Conservation (phyloP, 768 basidiomycete genomes). For the Sutorius australiensis region DNA sequence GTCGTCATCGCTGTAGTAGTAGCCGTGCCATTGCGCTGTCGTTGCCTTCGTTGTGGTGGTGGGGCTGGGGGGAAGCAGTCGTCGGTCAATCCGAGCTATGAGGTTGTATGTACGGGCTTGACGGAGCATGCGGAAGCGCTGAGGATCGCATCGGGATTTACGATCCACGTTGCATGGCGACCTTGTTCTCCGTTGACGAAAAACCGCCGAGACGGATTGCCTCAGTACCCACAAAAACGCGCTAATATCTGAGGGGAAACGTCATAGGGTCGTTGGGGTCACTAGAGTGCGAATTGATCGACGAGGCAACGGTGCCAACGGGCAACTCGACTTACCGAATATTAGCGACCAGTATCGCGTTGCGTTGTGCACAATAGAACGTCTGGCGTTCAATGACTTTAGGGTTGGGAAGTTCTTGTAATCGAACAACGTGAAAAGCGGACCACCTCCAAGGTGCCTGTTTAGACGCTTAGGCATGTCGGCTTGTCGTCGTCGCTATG, state of each 20-base stretch:
- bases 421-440: background rate
- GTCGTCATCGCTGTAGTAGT: no score
- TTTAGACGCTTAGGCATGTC: background rate
- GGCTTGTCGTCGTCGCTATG: no score
- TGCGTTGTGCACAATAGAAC: no score
- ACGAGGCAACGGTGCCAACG: background rate
- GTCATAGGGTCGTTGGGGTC: background rate
- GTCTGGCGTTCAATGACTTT: no score
- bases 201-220: background rate
- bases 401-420: no score
- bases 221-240: background rate
- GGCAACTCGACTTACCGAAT: background rate
- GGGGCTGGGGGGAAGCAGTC: slow-evolving; percentile 62
- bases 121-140: slow-evolving; percentile 91
- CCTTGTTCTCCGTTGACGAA: background rate
- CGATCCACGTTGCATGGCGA: background rate
- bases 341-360: background rate
- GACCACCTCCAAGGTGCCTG: background rate
- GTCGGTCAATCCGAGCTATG: slow-evolving; percentile 60
- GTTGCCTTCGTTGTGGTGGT: no score
- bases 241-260: background rate
- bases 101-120: slow-evolving; percentile 69
- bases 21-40: no score
- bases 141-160: background rate
- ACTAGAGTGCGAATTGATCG: background rate